Conservation (phyloP, 306 rosid species). For the Cicer cuneatum region DNA sequence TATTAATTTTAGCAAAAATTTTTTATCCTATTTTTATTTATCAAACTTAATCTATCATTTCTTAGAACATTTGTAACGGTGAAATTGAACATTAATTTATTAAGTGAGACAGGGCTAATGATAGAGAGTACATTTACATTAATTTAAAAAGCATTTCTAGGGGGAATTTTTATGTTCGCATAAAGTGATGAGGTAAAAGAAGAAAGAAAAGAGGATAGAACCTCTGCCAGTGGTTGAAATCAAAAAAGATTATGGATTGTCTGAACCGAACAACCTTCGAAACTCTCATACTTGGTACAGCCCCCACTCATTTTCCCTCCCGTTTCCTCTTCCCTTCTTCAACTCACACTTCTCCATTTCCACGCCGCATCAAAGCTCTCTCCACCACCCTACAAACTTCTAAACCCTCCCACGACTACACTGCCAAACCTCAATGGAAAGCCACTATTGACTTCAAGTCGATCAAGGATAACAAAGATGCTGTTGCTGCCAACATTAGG, state of each 20-base stretch:
- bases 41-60: no score
- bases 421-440: constrained; percentile 72
- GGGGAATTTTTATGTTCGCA: no score
- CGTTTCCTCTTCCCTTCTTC: constrained; percentile 44
- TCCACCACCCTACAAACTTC: constrained; percentile 60
- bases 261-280: constrained; percentile 55
- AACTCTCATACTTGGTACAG: constrained; percentile 52
- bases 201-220: no score
- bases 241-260: constrained; percentile 28
- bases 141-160: no score
- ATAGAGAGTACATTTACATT: no score
- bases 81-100: no score
- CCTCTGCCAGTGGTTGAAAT: no score
- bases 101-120: no score
- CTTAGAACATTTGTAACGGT: no score
- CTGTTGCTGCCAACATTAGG: constrained; percentile 68
- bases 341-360: constrained; percentile 45
- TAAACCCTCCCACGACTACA: constrained; percentile 13
- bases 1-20: no score
- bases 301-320: constrained; percentile 53
- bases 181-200: no score
- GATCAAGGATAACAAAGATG: constrained; percentile 89
- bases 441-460: constrained; percentile 93
- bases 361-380: constrained; percentile 51
- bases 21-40: no score